phyloP scores from a whole-genome alignment of 2,329 filamentous ascomycete genomes.

The Pyrenophora tritici-repentis region DNA sequence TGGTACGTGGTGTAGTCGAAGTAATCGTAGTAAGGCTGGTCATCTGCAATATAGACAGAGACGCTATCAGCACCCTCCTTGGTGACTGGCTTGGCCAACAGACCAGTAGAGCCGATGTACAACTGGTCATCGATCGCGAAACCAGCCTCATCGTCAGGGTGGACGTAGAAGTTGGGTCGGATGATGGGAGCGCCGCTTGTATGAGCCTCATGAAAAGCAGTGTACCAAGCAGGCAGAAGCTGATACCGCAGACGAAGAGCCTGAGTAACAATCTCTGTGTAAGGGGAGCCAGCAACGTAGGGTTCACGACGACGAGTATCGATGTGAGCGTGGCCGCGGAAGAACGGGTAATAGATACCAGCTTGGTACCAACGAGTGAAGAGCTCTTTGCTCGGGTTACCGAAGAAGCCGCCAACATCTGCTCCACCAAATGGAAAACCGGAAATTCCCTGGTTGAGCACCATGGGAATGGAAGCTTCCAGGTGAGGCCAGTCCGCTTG shows the following conservation, averaged over 20 bases:
- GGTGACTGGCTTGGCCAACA: slow-evolving; percentile 91
- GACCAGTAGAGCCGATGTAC: slow-evolving; percentile 84
- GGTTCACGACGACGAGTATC: slow-evolving; percentile 93
- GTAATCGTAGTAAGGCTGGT: slow-evolving; percentile 93
- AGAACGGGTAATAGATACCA: slow-evolving; percentile 96
- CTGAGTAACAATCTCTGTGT: slow-evolving; percentile 82
- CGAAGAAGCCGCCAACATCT: slow-evolving; percentile 97
- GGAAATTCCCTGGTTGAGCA: slow-evolving; percentile 87
- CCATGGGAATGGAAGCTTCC: slow-evolving; percentile 88
- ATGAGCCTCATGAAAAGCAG: slow-evolving; percentile 89
- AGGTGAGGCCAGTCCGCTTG: slow-evolving; percentile 91
- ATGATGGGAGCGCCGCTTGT: slow-evolving; percentile 84
- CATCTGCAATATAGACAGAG: slow-evolving; percentile 85
- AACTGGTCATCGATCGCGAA: slow-evolving; percentile 91
- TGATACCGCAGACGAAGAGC: slow-evolving; percentile 88
- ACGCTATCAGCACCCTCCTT: slow-evolving; percentile 73
- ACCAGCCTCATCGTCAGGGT: slow-evolving; percentile 83
- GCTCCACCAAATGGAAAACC: slow-evolving; percentile 94
- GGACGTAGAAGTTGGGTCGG: slow-evolving; percentile 89
- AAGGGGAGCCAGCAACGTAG: slow-evolving; percentile 83
- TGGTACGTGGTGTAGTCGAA: slow-evolving; percentile 82
- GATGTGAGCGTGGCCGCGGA: slow-evolving; percentile 96
- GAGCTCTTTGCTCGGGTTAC: slow-evolving; percentile 91
- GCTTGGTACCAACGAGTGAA: slow-evolving; percentile 95
- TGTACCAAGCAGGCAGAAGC: slow-evolving; percentile 93